A percentile compares a stretch with the other conserved stretches of the same genome.
phyloP scores from a whole-genome alignment of 345 rosid species.

The Acer saccharum region DNA sequence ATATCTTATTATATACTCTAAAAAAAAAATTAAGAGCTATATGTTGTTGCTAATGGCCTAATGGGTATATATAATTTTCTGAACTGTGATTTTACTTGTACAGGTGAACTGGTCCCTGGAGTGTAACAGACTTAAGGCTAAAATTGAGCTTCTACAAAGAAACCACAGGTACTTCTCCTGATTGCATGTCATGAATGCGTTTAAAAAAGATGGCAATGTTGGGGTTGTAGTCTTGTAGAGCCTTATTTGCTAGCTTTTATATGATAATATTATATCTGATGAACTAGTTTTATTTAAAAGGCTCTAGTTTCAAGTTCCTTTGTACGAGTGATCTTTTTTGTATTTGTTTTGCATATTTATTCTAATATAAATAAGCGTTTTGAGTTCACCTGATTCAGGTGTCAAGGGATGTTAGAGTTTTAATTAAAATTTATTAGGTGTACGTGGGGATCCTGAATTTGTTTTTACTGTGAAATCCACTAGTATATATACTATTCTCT shows the following conservation, averaged over 20 bases:
- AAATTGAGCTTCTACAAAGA: slow-evolving; percentile 79
- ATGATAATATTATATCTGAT: background rate
- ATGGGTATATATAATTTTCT: background rate
- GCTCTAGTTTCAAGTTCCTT: background rate
- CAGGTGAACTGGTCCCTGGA: slow-evolving; percentile 83
- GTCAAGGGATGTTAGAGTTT: background rate
- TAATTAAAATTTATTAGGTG: no score
- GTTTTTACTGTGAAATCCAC: no score
- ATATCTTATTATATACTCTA: no score
- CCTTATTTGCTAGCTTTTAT: background rate
- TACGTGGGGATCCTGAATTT: no score
- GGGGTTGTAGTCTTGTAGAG: background rate
- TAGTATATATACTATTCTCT: no score
- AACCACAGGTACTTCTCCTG: slow-evolving; percentile 61
- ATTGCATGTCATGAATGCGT: background rate
- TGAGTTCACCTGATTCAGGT: background rate
- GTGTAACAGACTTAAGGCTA: slow-evolving; percentile 78
- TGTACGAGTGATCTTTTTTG: background rate
- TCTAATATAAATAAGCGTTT: no score
- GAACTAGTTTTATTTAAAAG: background rate
- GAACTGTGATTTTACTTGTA: background rate
- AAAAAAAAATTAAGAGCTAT: no score
- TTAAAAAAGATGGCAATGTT: background rate
- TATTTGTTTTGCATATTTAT: no score
- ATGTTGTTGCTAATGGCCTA: no score